Evolutionary conservation across 352 stramenopile species (phyloP).

Genomic region (Phytophthora gonapodyides): DNA sequence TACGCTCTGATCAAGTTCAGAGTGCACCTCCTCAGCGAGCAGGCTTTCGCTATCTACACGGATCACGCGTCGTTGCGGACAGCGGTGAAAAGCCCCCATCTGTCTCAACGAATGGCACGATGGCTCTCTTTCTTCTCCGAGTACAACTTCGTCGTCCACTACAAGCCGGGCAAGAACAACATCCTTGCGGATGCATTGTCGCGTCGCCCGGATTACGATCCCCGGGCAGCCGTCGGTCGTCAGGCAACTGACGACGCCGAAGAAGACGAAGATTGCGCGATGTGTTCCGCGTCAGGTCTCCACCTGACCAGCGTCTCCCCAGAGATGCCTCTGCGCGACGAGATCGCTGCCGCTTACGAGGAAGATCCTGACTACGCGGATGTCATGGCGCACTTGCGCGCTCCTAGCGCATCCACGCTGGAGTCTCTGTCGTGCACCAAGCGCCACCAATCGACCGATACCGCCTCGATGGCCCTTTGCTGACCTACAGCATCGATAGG

Average conservation of each 20-base stretch:
- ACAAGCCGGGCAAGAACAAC: slow-evolving; percentile 19
- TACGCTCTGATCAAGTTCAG: too few relatives aligned
- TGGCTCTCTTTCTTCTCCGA: slow-evolving; percentile 29
- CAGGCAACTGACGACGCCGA: neutral
- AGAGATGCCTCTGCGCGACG: neutral
- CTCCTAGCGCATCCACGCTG: neutral
- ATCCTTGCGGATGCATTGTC: slow-evolving; percentile 36
- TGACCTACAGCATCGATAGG: slow-evolving; percentile 4
- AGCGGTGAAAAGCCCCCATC: too few relatives aligned
- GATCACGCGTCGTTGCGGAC: too few relatives aligned
- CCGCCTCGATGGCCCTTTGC: neutral
- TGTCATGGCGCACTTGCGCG: neutral
- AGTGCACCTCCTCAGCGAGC: too few relatives aligned
- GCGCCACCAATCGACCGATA: slow-evolving; percentile 7
- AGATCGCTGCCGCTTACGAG: slow-evolving; percentile 8
- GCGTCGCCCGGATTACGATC: slow-evolving; percentile 19
- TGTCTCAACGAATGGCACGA: slow-evolving; percentile 25
- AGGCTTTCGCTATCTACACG: too few relatives aligned
- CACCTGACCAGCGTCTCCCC: neutral
- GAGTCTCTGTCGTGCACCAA: neutral
- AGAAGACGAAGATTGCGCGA: slow-evolving; percentile 1
- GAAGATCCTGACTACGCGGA: neutral
- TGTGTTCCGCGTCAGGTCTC: neutral
- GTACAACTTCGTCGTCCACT: slow-evolving; percentile 24
- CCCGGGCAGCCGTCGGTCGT: neutral